Conservation (phyloP, 208 protist genomes). For the Crithidia brevicula region DNA sequence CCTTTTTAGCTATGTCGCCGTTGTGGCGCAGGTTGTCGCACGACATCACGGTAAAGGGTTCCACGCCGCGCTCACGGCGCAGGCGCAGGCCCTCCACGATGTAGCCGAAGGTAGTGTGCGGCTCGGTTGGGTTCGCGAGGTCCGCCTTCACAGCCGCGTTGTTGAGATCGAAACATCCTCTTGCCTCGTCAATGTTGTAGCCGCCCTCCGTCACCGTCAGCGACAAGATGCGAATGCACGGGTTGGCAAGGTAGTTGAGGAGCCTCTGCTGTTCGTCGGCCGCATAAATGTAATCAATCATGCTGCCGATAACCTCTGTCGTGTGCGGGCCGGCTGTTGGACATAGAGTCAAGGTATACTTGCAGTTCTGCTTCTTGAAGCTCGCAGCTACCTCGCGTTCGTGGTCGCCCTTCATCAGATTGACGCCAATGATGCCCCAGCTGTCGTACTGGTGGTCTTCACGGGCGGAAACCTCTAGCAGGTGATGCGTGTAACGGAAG, state of each 20-base stretch:
- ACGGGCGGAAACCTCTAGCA: conserved; percentile 33
- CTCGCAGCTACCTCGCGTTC: conserved; percentile 35
- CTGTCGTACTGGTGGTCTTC: conserved; percentile 28
- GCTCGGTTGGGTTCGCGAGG: conserved; percentile 25
- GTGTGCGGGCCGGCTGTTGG: conserved; percentile 23
- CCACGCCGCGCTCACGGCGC: conserved; percentile 23
- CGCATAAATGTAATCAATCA: conserved; percentile 43
- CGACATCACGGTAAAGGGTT: conserved; percentile 51
- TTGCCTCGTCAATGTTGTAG: conserved; percentile 54
- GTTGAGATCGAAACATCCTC: conserved; percentile 31
- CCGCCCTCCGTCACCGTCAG: conserved; percentile 57
- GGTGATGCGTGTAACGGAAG: conserved; percentile 41
- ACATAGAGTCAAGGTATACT: conserved; percentile 49
- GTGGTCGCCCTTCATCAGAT: conserved; percentile 31
- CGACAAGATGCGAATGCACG: conserved; percentile 42
- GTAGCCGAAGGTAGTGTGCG: conserved; percentile 43
- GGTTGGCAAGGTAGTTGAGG: conserved; percentile 34
- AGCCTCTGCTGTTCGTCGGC: conserved; percentile 33
- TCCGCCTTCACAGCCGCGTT: conserved; percentile 34
- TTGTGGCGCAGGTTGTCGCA: conserved; percentile 59
- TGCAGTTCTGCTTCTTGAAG: conserved; percentile 44
- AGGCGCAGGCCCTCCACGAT: conserved; percentile 48
- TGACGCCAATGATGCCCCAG: conserved; percentile 44
- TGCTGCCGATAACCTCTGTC: conserved; percentile 33
- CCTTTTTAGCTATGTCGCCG: conserved; percentile 44